Evolutionary conservation across 2,329 filamentous ascomycete genomes (phyloP).

Genomic region (Pseudocercospora musae): DNA sequence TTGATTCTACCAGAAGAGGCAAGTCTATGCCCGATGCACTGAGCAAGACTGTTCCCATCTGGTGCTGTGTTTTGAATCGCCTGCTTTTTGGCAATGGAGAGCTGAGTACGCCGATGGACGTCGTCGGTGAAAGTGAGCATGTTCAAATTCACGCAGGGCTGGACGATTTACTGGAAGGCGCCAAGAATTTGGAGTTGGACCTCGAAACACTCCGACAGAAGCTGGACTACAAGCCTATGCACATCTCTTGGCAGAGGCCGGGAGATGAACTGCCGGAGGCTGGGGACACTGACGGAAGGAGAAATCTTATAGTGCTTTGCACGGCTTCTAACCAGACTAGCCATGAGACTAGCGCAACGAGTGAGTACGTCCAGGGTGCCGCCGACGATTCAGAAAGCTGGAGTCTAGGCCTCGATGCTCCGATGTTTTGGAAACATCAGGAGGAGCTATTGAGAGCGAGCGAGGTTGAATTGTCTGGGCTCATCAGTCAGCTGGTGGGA

Average conservation of each 20-base stretch:
- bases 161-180: conserved; percentile 52
- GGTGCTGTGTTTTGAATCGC: conserved; percentile 83
- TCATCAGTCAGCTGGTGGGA: conserved; percentile 48
- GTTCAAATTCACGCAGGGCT: conserved; percentile 69
- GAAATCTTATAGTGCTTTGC: conserved; percentile 73
- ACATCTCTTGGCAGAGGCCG: conserved; percentile 76
- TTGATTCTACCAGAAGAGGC: conserved; percentile 88
- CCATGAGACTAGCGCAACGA: conserved; percentile 62
- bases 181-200: conserved; percentile 60
- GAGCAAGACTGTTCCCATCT: conserved; percentile 89
- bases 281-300: conserved; percentile 36
- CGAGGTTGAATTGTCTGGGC: conserved; percentile 60
- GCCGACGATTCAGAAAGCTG: conserved; percentile 95
- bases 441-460: conserved; percentile 57
- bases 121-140: conserved; percentile 72
- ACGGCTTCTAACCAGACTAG: conserved; percentile 76
- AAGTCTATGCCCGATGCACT: conserved; percentile 96
- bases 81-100: conserved; percentile 62
- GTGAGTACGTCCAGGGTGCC: conserved; percentile 87
- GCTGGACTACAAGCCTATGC: conserved; percentile 65
- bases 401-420: conserved; percentile 74
- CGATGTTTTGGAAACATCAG: conserved; percentile 73
- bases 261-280: conserved; percentile 50
- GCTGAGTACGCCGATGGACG: conserved; percentile 68
- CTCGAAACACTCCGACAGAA: conserved; percentile 52